Percentiles rank a stretch among this genome's conserved stretches.
These are phyloP conservation scores for Quercus phellos DNA, from an alignment of 331 rosid genomes.

Conservation along the genomic window DNA sequence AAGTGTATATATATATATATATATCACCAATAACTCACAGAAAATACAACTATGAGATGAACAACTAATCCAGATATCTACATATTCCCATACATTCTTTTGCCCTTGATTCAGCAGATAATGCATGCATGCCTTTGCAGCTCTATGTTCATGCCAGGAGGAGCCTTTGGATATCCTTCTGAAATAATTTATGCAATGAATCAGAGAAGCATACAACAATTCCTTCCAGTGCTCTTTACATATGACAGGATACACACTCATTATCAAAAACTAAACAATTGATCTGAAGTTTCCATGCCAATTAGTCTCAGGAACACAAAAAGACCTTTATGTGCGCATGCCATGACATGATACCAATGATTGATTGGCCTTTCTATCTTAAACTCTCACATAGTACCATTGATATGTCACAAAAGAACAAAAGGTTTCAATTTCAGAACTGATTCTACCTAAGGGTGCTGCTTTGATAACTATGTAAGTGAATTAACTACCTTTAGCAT, in stretches of 20 bases:
- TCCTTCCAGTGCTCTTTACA: not conserved
- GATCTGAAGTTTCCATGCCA: not conserved
- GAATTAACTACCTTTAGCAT: not conserved
- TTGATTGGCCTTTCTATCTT: not conserved
- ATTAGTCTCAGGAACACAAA: not conserved
- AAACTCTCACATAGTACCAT: not conserved
- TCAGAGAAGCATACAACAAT: constrained; percentile 10
- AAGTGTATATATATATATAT: too few relatives aligned
- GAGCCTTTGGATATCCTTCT: constrained; percentile 90
- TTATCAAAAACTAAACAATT: not conserved
- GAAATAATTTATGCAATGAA: constrained; percentile 22
- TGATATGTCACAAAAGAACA: not conserved
- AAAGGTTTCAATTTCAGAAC: not conserved
- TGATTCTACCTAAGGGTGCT: not conserved
- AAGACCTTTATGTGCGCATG: not conserved
- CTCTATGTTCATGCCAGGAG: constrained; percentile 57
- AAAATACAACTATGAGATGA: not conserved
- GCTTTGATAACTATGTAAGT: not conserved
- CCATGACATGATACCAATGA: not conserved
- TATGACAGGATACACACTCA: not conserved
- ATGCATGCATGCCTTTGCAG: not conserved
- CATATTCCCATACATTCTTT: not conserved
- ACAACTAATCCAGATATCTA: constrained; percentile 5
- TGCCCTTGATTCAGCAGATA: constrained; percentile 1
- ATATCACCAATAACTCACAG: not conserved